Evolutionary conservation across 2,329 filamentous ascomycete genomes (phyloP), one percentile per base, ranked within the genome.

Genomic region (Trichophyton rubrum): DNA sequence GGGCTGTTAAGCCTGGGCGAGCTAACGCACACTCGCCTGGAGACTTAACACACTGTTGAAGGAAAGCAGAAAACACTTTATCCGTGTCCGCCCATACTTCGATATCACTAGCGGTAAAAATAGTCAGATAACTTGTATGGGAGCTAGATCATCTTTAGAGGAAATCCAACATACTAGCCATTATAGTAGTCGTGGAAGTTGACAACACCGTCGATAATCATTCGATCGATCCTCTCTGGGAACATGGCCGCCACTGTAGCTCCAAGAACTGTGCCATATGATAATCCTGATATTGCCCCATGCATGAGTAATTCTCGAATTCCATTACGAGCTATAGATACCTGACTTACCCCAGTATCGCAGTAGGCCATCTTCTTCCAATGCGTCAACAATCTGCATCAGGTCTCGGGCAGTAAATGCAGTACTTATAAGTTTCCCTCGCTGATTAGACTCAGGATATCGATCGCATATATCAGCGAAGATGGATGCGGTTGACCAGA

Each of bases 351-450:
- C 76, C 72, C 71, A 76, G 62, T 72, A 79, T 20, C 71, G 60
- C 3, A 77, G 61, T 45, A 74, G 35, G 0, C 73, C 72, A 49
- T 76, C 74, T 56, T 75, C 74, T 2, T 64, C 68, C 0, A 77
- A 62, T 0, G 75, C 73, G 45, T 79, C 76, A 0, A 74, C 74
- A 49, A 79, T 70, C 2, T 65, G 56, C 59, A 78, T 73, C 61
- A 78, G 67, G 61, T 80, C 78, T 20, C 77, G 65, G 0, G 72
- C 78, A 0, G 71, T 68, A 60, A 75, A 78, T 0, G 73, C 71
- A 0, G 75, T 78, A 5, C 77, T 75, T 3, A 79, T 64, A 6
- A 74, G 64, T 3, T 58, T 57, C 2, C 69, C 75, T 0, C 66
- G 73, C 4, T 72, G 64, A 15, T 71, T 58, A 6, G 30, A 0